Evolutionary conservation across 2,329 filamentous ascomycete genomes (phyloP).

Genomic region (Fusarium torreyae): DNA sequence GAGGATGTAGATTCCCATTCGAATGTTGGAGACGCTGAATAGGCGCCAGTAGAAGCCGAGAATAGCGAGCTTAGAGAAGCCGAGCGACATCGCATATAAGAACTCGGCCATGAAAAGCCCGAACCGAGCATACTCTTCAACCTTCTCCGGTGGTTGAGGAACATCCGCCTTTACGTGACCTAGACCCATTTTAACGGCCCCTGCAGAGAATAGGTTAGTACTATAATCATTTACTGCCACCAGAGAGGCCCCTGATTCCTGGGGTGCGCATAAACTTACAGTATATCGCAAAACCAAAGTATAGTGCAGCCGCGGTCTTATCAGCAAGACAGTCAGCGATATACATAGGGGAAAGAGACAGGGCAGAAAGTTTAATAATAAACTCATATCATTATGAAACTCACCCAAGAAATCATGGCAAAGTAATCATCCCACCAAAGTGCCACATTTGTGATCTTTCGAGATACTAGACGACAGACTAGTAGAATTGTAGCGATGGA

Average conservation of each 20-base stretch:
- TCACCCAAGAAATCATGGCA: conserved; percentile 29
- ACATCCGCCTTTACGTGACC: conserved; percentile 28
- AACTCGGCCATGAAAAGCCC: conserved; percentile 38
- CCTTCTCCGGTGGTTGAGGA: conserved; percentile 9
- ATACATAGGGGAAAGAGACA: not conserved
- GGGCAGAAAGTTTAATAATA: not conserved
- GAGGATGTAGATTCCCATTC: conserved; percentile 33
- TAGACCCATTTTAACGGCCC: conserved; percentile 29
- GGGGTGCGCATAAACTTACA: conserved; percentile 14
- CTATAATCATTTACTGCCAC: not conserved
- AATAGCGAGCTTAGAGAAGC: conserved; percentile 38
- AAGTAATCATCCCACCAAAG: conserved; percentile 39
- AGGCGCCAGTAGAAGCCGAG: conserved; percentile 39
- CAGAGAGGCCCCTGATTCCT: too few species aligned
- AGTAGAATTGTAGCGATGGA: conserved; percentile 22
- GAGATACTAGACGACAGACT: conserved; percentile 26
- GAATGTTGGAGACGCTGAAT: conserved; percentile 33
- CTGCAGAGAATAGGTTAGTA: conserved; percentile 17
- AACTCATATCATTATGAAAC: not conserved
- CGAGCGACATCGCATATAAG: conserved; percentile 30
- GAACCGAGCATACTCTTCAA: conserved; percentile 34
- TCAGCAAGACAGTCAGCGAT: not conserved
- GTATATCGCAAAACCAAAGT: conserved; percentile 34
- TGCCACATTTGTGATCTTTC: conserved; percentile 27
- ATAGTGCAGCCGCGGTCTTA: conserved; percentile 23